Evolutionary conservation across 1,139 yeast species (phyloP).

Genomic region (Geotrichum reessii): DNA sequence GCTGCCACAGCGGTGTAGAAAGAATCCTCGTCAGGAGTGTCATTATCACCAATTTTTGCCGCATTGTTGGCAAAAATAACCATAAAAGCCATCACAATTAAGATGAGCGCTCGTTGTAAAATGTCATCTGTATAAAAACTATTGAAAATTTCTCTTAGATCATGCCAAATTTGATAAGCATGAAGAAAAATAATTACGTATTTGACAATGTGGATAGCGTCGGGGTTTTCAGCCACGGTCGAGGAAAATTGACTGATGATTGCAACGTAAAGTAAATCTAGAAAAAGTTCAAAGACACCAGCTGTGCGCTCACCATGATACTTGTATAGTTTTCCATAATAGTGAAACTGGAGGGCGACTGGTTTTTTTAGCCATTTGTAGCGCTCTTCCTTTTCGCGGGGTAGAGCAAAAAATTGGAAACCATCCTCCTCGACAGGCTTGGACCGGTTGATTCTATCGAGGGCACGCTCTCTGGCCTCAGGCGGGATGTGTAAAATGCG

Average conservation of each 20-base stretch:
- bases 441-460: constrained; percentile 15
- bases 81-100: constrained; percentile 51
- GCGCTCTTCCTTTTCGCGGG: constrained; percentile 12
- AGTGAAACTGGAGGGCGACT: constrained; percentile 56
- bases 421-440: constrained; percentile 19
- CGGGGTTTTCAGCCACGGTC: constrained; percentile 48
- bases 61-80: constrained; percentile 52
- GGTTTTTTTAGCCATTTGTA: constrained; percentile 42
- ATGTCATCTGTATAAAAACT: constrained; percentile 60
- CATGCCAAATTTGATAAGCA: constrained; percentile 61
- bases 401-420: constrained; percentile 15
- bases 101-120: constrained; percentile 47
- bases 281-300: constrained; percentile 51
- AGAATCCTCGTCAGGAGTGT: constrained; percentile 26
- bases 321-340: constrained; percentile 52
- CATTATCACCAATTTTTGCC: constrained; percentile 35
- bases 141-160: constrained; percentile 58
- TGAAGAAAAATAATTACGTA: constrained; percentile 52
- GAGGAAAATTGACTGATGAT: constrained; percentile 58
- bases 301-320: constrained; percentile 53
- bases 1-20: constrained; percentile 24
- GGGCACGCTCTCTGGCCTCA: constrained; percentile 12
- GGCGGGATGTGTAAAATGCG: constrained; percentile 4
- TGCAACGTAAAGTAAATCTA: constrained; percentile 61
- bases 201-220: constrained; percentile 45